A percentile compares a stretch with the other conserved stretches of the same genome.
phyloP scores from a whole-genome alignment of 176 grass and related monocot species.

The Dendrocalamus sinicus region DNA sequence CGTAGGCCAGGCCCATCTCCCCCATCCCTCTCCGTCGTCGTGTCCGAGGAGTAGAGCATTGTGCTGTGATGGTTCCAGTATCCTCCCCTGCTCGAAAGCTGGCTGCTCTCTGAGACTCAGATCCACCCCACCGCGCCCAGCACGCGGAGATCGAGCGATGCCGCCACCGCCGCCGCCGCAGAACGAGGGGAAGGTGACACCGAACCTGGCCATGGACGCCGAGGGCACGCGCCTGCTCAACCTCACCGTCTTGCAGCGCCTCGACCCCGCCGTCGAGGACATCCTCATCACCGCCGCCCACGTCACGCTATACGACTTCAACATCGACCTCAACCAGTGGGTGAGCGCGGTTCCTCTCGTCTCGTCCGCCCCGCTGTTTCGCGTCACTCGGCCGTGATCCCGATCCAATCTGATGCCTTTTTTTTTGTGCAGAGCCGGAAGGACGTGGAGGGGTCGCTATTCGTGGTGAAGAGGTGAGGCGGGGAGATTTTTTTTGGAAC shows the following conservation, averaged over 20 bases:
- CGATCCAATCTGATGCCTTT: slow-evolving; percentile 36
- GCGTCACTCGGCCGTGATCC: neutral
- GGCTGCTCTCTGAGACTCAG: neutral
- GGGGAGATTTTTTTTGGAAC: neutral
- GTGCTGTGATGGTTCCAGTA: neutral
- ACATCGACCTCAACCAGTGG: slow-evolving; percentile 90
- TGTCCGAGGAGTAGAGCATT: neutral
- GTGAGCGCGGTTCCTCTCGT: slow-evolving; percentile 37
- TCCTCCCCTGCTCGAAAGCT: neutral
- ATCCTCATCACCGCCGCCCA: slow-evolving; percentile 91
- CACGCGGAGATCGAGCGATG: slow-evolving; percentile 11
- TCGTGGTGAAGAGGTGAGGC: slow-evolving; percentile 90
- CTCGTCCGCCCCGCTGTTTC: neutral
- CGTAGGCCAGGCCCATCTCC: neutral
- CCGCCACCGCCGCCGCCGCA: slow-evolving; percentile 43
- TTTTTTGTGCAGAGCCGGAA: slow-evolving; percentile 75
- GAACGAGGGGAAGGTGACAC: slow-evolving; percentile 74
- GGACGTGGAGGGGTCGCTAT: slow-evolving; percentile 90
- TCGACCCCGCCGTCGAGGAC: slow-evolving; percentile 92
- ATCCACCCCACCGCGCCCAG: slow-evolving; percentile 11
- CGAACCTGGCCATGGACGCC: slow-evolving; percentile 71
- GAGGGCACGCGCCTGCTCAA: slow-evolving; percentile 75
- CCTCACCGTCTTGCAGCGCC: slow-evolving; percentile 91
- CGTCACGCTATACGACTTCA: slow-evolving; percentile 96
- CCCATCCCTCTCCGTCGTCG: neutral